Conservation (phyloP, 805 yeast genomes). For the Wickerhamiella kurtzmanii region DNA sequence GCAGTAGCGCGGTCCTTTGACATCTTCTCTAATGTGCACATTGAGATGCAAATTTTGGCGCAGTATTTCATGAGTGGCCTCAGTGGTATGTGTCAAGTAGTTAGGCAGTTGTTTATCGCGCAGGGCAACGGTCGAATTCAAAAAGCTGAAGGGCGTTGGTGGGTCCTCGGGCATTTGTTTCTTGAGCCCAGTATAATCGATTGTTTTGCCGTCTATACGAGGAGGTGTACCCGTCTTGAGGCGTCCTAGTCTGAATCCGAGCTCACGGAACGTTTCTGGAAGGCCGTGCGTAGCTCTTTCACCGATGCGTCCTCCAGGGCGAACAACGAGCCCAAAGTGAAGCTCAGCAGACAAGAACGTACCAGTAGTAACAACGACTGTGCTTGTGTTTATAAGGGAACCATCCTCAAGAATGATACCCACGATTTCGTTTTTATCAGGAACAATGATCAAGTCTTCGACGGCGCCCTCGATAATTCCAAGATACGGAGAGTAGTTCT, state of each 20-base stretch:
- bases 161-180: constrained; percentile 70
- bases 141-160: constrained; percentile 79
- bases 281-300: constrained; percentile 86
- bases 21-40: constrained; percentile 83
- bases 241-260: constrained; percentile 77
- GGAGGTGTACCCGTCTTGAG: constrained; percentile 98
- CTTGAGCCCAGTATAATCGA: constrained; percentile 50
- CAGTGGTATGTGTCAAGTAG: constrained; percentile 67
- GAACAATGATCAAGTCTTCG: constrained; percentile 63
- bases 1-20: constrained; percentile 93
- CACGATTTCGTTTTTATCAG: constrained; percentile 28
- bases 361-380: constrained; percentile 86
- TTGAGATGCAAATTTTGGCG: constrained; percentile 62
- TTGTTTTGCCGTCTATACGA: constrained; percentile 56
- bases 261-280: constrained; percentile 57
- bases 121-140: constrained; percentile 57
- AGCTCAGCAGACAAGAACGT: constrained; percentile 91
- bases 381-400: constrained; percentile 39
- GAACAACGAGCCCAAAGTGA: constrained; percentile 68
- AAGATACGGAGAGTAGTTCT: constrained; percentile 40
- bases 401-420: constrained; percentile 73
- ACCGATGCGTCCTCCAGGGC: constrained; percentile 89
- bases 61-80: constrained; percentile 56
- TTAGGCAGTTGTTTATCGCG: constrained; percentile 49
- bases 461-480: constrained; percentile 61